Percentiles rank a stretch among this genome's conserved stretches.
Conservation (phyloP, 345 rosid species). For the Salix koriyanagi region DNA sequence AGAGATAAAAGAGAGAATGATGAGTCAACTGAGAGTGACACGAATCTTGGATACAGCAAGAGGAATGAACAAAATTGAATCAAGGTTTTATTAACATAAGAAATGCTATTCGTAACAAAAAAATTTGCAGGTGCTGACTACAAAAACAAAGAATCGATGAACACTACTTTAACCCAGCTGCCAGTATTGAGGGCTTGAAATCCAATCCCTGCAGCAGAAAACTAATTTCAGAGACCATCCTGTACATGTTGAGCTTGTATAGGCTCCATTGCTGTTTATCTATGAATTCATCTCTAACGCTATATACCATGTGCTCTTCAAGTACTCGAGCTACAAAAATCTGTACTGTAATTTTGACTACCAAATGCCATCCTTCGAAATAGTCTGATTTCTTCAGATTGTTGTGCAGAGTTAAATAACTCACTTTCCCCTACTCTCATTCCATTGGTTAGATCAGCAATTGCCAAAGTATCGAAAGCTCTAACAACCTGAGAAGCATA, state of each 20-base stretch:
- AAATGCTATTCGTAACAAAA: constrained; percentile 7
- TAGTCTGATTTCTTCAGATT: constrained; percentile 78
- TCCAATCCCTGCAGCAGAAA: not conserved
- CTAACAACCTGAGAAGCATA: constrained; percentile 64
- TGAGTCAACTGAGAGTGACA: not conserved
- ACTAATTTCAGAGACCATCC: constrained; percentile 13
- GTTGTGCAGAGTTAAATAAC: constrained; percentile 65
- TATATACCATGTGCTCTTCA: constrained; percentile 31
- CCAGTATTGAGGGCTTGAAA: constrained; percentile 16
- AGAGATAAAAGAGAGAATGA: not conserved
- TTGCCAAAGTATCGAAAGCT: constrained; percentile 66
- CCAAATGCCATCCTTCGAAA: constrained; percentile 90
- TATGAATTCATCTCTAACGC: constrained; percentile 20
- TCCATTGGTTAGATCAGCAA: constrained; percentile 73
- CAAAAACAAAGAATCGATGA: no score
- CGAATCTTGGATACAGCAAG: not conserved
- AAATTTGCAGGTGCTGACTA: constrained; percentile 14
- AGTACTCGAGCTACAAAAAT: constrained; percentile 43
- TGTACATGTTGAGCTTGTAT: not conserved
- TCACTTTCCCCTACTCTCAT: constrained; percentile 90
- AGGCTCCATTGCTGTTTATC: constrained; percentile 8
- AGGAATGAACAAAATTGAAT: not conserved
- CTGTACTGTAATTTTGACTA: constrained; percentile 72
- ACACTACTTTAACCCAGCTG: constrained; percentile 10
- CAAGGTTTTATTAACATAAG: constrained; percentile 3